Percentiles rank a stretch among this genome's conserved stretches.
These are phyloP conservation scores for Pichia sp. DNA, from an alignment of 1,139 yeast species.

Conservation along the genomic window DNA sequence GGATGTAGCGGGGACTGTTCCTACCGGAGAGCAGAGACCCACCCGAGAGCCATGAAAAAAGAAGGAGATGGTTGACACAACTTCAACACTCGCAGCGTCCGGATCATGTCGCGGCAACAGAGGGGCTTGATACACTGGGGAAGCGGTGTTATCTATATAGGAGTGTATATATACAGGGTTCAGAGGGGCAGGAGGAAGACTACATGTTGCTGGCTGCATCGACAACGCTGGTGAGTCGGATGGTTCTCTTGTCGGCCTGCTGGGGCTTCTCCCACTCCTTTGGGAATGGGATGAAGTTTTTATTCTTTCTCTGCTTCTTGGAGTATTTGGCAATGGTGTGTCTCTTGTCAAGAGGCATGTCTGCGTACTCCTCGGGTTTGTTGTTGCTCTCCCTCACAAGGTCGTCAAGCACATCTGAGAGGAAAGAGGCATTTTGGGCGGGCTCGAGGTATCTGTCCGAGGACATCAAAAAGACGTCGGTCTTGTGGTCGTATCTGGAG, in stretches of 20 bases:
- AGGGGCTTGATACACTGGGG: neutral
- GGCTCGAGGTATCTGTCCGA: conserved; percentile 66
- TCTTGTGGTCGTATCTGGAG: conserved; percentile 62
- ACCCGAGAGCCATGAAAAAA: neutral
- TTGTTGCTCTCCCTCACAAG: conserved; percentile 67
- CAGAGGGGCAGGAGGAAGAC: neutral
- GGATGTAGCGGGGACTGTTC: too few relatives aligned
- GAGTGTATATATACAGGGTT: neutral
- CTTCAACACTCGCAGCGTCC: neutral
- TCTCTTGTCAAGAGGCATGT: conserved; percentile 79
- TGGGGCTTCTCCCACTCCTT: conserved; percentile 81
- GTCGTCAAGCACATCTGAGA: conserved; percentile 60
- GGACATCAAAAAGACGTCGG: conserved; percentile 59
- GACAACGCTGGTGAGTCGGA: conserved; percentile 19
- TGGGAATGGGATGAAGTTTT: conserved; percentile 55
- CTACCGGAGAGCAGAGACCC: too few relatives aligned
- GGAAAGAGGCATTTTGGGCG: conserved; percentile 77
- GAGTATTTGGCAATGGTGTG: conserved; percentile 49
- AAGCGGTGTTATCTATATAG: neutral
- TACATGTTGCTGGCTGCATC: conserved; percentile 2
- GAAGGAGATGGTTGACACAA: neutral
- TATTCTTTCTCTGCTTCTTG: conserved; percentile 36
- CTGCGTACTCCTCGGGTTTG: conserved; percentile 58
- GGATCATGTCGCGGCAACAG: neutral
- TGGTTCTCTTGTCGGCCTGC: conserved; percentile 48